Evolutionary conservation across 2,329 filamentous ascomycete species (phyloP), one percentile per base, ranked within the genome.

Genomic region (Cytospora piceicola): DNA sequence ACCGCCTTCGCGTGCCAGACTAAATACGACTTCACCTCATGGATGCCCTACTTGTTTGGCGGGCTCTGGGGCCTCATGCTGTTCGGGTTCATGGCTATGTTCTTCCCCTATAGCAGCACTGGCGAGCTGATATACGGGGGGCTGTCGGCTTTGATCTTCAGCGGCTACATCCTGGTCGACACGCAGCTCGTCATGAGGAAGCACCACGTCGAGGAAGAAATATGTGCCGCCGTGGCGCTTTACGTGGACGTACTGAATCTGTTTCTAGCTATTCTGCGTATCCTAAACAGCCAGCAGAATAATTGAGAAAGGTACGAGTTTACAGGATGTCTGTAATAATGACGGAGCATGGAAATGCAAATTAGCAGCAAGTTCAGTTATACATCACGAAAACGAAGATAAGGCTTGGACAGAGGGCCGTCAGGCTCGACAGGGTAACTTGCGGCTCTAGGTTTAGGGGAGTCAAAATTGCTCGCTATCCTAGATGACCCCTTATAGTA

Each of bases 201-300:
- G 78, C 95, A 97, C 80, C 94, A 98, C 75, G 93, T 97, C 61
- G 95, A 99, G 80, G 94, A 97, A 85, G 94, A 97, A 83, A 97
- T 98, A n/a, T n/a, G n/a, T 76, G 93, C 94, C 8, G 94, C 94
- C 58, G 90, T 92, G 12, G 97, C 99, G 92, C 75, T 85, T 99
- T 99, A 99, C 77, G 85, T 99, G 58, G 94, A 98, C 77, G 89
- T 98, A 70, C 92, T 98, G 82, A 99, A 99, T 85, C 79, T 99
- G 71, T 99, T 99, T 87, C 83, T 99, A 71, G 90, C 93, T 61
- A 99, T 99, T 74, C 83, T 99, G 75, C 87, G 95, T 75, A 98
- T 99, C 72, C 83, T 99, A 74, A 99, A 99, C 84, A 96, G 90
- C 82, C 92, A 97, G 84, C 90, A 88, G 76, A 94, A 96, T 80